Percentiles rank a stretch among this genome's conserved stretches.
These are phyloP conservation scores for Leccinum broughii DNA, from an alignment of 768 basidiomycete species.

Conservation along the genomic window DNA sequence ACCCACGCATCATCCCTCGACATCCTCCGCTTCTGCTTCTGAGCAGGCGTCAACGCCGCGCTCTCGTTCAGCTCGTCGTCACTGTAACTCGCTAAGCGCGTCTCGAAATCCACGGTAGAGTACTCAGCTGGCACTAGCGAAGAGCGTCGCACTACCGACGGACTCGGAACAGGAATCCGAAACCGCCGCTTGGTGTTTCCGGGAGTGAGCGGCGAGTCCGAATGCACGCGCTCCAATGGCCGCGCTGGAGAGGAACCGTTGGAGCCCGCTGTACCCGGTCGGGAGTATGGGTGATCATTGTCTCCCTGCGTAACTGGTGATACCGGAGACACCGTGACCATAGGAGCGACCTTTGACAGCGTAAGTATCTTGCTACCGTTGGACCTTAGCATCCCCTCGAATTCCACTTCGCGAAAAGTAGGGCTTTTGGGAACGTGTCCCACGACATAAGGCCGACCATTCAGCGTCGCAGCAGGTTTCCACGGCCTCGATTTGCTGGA, in stretches of 20 bases:
- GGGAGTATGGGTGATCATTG: slow-evolving; percentile 32
- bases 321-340: slow-evolving; percentile 25
- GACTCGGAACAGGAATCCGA: slow-evolving; percentile 60
- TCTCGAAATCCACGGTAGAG: slow-evolving; percentile 81
- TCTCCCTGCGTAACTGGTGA: slow-evolving; percentile 30
- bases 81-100: slow-evolving; percentile 66
- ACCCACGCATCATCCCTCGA: slow-evolving; percentile 81
- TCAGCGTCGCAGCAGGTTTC: slow-evolving; percentile 82
- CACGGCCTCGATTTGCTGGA: slow-evolving; percentile 53
- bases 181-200: slow-evolving; percentile 48
- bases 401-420: slow-evolving; percentile 67
- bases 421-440: slow-evolving; percentile 57
- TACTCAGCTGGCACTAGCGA: slow-evolving; percentile 71
- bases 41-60: slow-evolving; percentile 40
- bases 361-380: slow-evolving; percentile 45
- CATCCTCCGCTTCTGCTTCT: slow-evolving; percentile 42
- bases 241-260: slow-evolving; percentile 16
- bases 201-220: slow-evolving; percentile 32
- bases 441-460: slow-evolving; percentile 73
- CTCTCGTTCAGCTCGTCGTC: slow-evolving; percentile 48
- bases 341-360: slow-evolving; percentile 30
- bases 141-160: slow-evolving; percentile 47
- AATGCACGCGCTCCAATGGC: slow-evolving; percentile 27
- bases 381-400: slow-evolving; percentile 70
- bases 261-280: slow-evolving; percentile 26